Evolutionary conservation across 169 alveolate species (phyloP).

Genomic region (Perkinsus chesapeaki): DNA sequence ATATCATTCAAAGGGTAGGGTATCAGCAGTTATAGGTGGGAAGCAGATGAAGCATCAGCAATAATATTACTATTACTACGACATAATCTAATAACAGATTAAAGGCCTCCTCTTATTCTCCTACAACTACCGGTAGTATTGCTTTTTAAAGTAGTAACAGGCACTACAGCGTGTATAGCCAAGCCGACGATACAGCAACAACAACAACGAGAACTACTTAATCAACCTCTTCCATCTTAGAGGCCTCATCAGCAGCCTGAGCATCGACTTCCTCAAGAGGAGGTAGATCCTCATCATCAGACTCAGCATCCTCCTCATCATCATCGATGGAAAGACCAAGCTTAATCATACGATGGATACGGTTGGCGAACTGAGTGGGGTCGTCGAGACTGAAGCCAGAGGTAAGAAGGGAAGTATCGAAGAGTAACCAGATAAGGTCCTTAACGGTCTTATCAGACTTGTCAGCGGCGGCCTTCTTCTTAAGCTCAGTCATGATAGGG

Average conservation of each 20-base stretch:
- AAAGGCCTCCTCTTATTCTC: neutral
- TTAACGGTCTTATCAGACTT: conserved; percentile 96
- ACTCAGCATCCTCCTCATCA: conserved; percentile 66
- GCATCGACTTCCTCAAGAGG: conserved; percentile 78
- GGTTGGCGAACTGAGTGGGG: conserved; percentile 94
- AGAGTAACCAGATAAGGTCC: conserved; percentile 96
- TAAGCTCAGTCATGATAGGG: conserved; percentile 91
- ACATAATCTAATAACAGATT: too few species aligned
- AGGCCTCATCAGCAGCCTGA: conserved; percentile 62
- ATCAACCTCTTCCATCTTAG: conserved; percentile 96
- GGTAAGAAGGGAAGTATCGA: conserved; percentile 95
- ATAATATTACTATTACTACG: neutral
- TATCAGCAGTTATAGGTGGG: neutral
- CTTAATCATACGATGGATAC: conserved; percentile 99
- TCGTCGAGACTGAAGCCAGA: conserved; percentile 99
- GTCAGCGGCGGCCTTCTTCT: conserved; percentile 90
- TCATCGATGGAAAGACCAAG: conserved; percentile 96
- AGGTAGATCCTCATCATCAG: conserved; percentile 75
- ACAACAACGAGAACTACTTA: conserved; percentile 28
- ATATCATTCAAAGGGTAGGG: neutral
- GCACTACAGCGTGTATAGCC: neutral
- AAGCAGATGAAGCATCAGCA: neutral
- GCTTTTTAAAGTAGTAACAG: neutral
- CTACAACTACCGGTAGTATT: neutral
- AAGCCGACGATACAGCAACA: neutral